Evolutionary conservation across 441 rosid species (phyloP).

Genomic region (Breynia disticha): DNA sequence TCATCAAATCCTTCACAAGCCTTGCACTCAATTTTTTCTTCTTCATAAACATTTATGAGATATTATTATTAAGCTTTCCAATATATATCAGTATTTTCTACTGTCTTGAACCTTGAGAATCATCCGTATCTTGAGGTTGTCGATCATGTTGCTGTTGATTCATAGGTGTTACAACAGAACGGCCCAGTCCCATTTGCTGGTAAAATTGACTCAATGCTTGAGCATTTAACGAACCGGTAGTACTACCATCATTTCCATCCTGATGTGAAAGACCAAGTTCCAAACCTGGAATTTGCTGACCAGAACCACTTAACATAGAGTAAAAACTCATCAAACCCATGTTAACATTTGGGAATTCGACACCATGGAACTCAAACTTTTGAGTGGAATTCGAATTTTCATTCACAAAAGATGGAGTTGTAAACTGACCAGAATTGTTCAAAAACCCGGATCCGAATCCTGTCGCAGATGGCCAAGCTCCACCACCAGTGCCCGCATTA

Average conservation of each 20-base stretch:
- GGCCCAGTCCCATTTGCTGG: slow-evolving; percentile 74
- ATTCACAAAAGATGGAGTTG: slow-evolving; percentile 32
- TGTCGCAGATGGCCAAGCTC: slow-evolving; percentile 54
- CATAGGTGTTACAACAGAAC: slow-evolving; percentile 25
- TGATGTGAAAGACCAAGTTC: slow-evolving; percentile 82
- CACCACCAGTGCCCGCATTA: slow-evolving; percentile 31
- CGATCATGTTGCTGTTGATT: slow-evolving; percentile 30
- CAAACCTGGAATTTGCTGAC: slow-evolving; percentile 65
- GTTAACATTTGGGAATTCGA: slow-evolving; percentile 51
- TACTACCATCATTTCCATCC: slow-evolving; percentile 33
- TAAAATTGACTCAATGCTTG: slow-evolving; percentile 44
- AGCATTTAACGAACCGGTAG: slow-evolving; percentile 45
- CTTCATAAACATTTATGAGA: too few relatives aligned
- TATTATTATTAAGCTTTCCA: too few relatives aligned
- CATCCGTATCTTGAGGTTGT: slow-evolving; percentile 48
- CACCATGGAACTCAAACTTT: slow-evolving; percentile 47
- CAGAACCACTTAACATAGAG: slow-evolving; percentile 46
- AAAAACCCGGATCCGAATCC: slow-evolving; percentile 41
- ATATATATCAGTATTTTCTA: slow-evolving; percentile 13
- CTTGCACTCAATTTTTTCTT: slow-evolving; percentile 3
- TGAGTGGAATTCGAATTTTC: slow-evolving; percentile 35
- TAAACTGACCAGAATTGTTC: slow-evolving; percentile 25
- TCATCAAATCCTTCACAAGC: not conserved
- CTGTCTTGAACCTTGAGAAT: slow-evolving; percentile 71
- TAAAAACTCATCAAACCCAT: slow-evolving; percentile 68